Base-by-base conservation (phyloP, 345 rosid species). In the Punica granatum region DNA sequence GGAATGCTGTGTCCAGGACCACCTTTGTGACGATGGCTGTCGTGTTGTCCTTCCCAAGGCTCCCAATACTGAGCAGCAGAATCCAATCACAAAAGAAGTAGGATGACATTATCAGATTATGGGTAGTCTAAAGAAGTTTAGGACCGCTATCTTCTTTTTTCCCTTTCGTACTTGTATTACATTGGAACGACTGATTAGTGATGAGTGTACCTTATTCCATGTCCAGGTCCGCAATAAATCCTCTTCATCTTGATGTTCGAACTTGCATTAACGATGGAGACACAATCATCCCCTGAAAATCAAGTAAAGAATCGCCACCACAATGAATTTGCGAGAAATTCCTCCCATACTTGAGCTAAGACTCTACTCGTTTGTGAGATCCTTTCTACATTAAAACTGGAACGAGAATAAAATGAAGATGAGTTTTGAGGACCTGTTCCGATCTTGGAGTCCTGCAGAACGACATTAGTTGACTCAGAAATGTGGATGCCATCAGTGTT, bases 401-500 rank as follows among this genome's bases (percentile, higher is more conserved):
- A 30, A 56, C 13, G 34, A 26, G 34, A 56, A 14, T 3, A 56
- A 56, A 19, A 23, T 33, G 33, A 32, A 67, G 49, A 37, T 65
- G 41, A 30, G 41, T n/a, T 66, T 35, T 33, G 18, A 60, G 67
- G 70, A 94, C 99, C 98, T 91, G 98, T 89, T 86, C 97, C 96
- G 62, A 94, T 92, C 84, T 92, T 92, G 87, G 88, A 73, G 75
- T 91, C 92, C 76, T 89, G 90, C 34, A 94, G 74, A 72, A 79
- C 74, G 62, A 94, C 88, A 76, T 89, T 80, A 28, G 97, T 91
- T 0, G 98, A 89, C 37, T 64, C 89, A 23, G 87, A 88, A 46
- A 94, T 83, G 71, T 94, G 99, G 73, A 94, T 88, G 66, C 98
- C 98, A 76, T 94, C 99, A 7, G 98, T 91, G 79, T 94, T 94